These are phyloP conservation scores for Zygosaccharomyces kombuchaensis DNA, from an alignment of 805 yeast genomes.

Conservation along the genomic window DNA sequence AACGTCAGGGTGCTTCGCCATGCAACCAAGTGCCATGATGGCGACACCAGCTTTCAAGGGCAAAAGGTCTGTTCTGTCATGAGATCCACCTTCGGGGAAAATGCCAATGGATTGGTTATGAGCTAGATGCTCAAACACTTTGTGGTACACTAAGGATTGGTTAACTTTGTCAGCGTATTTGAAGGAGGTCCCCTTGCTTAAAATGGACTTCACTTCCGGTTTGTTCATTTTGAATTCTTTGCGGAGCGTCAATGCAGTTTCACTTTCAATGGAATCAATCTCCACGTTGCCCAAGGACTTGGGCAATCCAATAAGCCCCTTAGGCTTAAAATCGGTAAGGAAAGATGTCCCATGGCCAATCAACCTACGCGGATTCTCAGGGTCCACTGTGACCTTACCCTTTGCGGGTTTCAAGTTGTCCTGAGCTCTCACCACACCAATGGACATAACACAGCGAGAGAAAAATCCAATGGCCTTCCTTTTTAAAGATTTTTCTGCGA, in stretches of 20 bases:
- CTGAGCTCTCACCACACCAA: conserved; percentile 91
- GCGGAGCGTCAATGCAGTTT: conserved; percentile 61
- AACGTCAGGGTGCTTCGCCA: conserved; percentile 69
- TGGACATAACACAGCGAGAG: conserved; percentile 71
- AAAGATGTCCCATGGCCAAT: conserved; percentile 67
- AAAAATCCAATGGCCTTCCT: conserved; percentile 67
- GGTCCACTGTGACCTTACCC: conserved; percentile 61
- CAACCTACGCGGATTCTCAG: conserved; percentile 49
- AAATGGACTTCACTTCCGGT: conserved; percentile 38
- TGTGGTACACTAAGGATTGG: conserved; percentile 76
- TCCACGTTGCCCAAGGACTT: conserved; percentile 73
- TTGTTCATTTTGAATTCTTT: conserved; percentile 62
- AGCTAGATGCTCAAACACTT: conserved; percentile 79
- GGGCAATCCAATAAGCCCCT: conserved; percentile 74
- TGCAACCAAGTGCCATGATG: conserved; percentile 94
- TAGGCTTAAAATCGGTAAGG: conserved; percentile 51
- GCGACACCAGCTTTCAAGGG: conserved; percentile 98
- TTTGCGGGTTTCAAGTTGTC: conserved; percentile 67
- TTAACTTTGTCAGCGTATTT: conserved; percentile 80
- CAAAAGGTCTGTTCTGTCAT: conserved; percentile 84
- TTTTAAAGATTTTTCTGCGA: conserved; percentile 75
- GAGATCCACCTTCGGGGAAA: conserved; percentile 98
- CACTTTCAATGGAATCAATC: conserved; percentile 61
- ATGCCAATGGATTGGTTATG: conserved; percentile 83
- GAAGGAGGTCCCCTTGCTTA: conserved; percentile 51